Evolutionary conservation across 2,329 filamentous ascomycete species (phyloP).

Genomic region (Elsinoe ampelina): DNA sequence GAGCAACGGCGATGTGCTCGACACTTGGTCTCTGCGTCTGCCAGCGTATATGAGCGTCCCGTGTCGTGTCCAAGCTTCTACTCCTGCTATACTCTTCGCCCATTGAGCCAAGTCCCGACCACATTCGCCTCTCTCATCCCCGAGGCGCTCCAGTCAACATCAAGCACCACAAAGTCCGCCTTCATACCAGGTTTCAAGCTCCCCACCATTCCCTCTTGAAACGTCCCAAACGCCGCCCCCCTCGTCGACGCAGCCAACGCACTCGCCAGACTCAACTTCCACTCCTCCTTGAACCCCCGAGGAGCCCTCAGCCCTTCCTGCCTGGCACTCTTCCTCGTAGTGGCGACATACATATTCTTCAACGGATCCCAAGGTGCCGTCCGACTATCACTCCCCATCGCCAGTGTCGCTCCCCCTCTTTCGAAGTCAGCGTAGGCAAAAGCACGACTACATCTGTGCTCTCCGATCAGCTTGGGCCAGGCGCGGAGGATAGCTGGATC

Average conservation of each 20-base stretch:
- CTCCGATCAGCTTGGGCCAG: conserved; percentile 51
- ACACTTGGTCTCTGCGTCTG: too few relatives aligned
- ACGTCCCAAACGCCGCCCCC: conserved; percentile 51
- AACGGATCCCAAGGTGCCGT: conserved; percentile 49
- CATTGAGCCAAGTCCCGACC: conserved; percentile 44
- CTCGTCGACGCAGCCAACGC: conserved; percentile 32
- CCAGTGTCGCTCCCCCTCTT: conserved; percentile 45
- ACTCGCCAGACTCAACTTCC: conserved; percentile 46
- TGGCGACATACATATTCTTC: conserved; percentile 50
- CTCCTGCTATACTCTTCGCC: too few relatives aligned
- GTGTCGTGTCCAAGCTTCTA: too few relatives aligned
- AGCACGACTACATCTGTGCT: conserved; percentile 45
- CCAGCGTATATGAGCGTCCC: too few relatives aligned
- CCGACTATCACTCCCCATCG: conserved; percentile 51
- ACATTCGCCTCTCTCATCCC: conserved; percentile 49
- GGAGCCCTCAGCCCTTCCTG: conserved; percentile 28
- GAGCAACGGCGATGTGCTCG: too few relatives aligned
- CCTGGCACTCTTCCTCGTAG: conserved; percentile 47
- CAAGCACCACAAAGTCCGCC: conserved; percentile 46
- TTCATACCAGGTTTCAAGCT: conserved; percentile 43
- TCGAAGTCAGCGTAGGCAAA: conserved; percentile 57
- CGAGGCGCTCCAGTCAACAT: conserved; percentile 45
- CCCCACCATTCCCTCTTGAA: conserved; percentile 47
- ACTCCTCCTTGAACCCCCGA: conserved; percentile 42
- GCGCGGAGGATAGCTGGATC: conserved; percentile 58